phyloP scores from a whole-genome alignment of 371 early-diverging fungal genomes.

The Enteropsectra breve region DNA sequence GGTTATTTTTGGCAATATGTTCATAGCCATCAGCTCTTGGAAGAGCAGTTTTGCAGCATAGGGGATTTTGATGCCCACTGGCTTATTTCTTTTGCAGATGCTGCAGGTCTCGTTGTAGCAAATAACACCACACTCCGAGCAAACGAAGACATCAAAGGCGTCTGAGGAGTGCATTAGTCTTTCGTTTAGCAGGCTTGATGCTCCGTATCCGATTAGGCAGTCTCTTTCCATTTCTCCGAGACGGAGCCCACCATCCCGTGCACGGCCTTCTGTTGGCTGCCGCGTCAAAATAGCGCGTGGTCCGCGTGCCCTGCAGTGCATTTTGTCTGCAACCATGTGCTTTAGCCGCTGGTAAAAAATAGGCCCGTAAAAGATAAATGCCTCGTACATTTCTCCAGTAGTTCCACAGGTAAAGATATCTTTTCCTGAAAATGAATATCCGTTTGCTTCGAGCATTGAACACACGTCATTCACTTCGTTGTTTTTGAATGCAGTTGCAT shows the following conservation, averaged over 20 bases:
- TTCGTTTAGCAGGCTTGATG: conserved; percentile 77
- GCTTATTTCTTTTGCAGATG: conserved; percentile 71
- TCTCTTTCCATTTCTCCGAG: conserved; percentile 98
- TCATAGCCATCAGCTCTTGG: conserved; percentile 91
- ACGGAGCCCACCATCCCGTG: conserved; percentile 87
- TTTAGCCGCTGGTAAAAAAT: conserved; percentile 94
- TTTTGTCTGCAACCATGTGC: conserved; percentile 99
- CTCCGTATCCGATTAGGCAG: conserved; percentile 89
- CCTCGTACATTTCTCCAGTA: conserved; percentile 78
- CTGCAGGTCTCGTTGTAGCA: conserved; percentile 69
- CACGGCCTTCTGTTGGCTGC: conserved; percentile 95
- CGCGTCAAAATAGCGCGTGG: conserved; percentile 82
- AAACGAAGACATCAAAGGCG: conserved; percentile 78
- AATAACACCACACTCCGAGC: conserved; percentile 78
- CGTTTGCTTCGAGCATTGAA: conserved; percentile 75
- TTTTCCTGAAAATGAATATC: conserved; percentile 94
- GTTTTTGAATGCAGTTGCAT: conserved; percentile 75
- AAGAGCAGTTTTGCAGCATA: conserved; percentile 71
- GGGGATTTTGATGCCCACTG: conserved; percentile 80
- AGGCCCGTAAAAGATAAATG: conserved; percentile 93
- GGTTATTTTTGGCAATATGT: conserved; percentile 70
- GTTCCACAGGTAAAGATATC: conserved; percentile 68
- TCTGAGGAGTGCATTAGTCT: conserved; percentile 86
- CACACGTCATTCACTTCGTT: conserved; percentile 88
- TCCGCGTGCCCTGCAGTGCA: conserved; percentile 90